Base-by-base conservation (phyloP, 2,329 filamentous ascomycete species). In the Penicillium expansum region DNA sequence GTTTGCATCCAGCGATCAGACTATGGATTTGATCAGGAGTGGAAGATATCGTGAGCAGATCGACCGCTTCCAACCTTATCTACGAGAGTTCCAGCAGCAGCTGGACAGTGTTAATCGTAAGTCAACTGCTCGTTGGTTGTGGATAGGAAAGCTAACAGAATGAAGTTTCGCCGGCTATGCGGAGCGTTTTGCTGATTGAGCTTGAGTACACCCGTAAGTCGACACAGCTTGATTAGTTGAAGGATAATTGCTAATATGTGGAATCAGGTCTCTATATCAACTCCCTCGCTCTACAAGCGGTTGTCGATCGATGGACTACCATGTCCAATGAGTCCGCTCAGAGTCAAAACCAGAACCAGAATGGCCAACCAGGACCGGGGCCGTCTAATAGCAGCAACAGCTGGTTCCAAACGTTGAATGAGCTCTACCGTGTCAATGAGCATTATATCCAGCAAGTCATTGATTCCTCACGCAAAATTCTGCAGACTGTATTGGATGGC, bases 241-340 rank as follows among this genome's bases (percentile, higher is more conserved):
- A 44, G 38, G 16, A 35, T 20, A 22, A 16, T 7, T 18, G n/a
- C 58, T 66, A 51, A 67, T 55, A 39, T 39, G 16, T 39, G 16
- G 14, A 58, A 35, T 16, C 57, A 74, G 77, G 77, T 14, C 63
- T 97, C 49, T 97, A 97, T 70, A 84, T 97, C 77, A 97, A 97
- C 73, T 96, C 92, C 0, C 81, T 99, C 2, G 92, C 92, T 2
- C 79, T 99, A 2, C 94, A 99, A 76, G 94, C 94, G 22, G 92
- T 97, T 4, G 91, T 97, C 6, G 93, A 97, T 74, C 86, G 92
- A 58, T 96, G 91, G 75, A 93, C 91, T 7, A 92, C 83, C 59
- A 89, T 92, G 69, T 75, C 76, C 10, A 75, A 73, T 51, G 71
- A 76, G 55, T 69, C 75, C 64, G 56, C 69, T 6, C 69, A 73